Base-by-base conservation (phyloP, 306 rosid genomes). In the Castanea crenata region DNA sequence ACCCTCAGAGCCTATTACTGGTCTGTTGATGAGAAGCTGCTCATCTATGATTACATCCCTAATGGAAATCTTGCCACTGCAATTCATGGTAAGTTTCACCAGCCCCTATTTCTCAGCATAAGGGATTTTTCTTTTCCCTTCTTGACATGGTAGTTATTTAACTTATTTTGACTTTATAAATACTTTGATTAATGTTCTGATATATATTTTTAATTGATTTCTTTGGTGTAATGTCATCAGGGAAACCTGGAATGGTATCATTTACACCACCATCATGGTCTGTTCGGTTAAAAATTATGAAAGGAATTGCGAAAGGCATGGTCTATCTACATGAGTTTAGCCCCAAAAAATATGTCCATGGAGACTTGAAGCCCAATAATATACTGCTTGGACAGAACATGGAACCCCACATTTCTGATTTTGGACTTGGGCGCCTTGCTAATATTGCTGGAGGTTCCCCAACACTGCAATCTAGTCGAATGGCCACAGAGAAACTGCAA, bases 11-110 rank as follows among this genome's bases (percentile, higher is more conserved):
- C 99, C 54, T 95, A 93, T 80, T 95, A 93, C 75, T 95, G 99
- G 99, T 95, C 99, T 83, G 98, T 91, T 55, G 99, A 95, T 86
- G 99, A 95, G 86, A 95, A 95, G 84, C 94, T 95, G 84, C 97
- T 95, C 84, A 89, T 95, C 76, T 95, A 90, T 83, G 98, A 95
- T 75, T 92, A 92, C 69, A 82, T 92, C n/a, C 85, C 99, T 35
- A 90, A 95, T 73, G 99, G 98, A 83, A 93, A 81, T 88, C 98
- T 95, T 79, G 90, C 96, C 21, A 56, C 90, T 34, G 98, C 98
- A 75, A 84, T 95, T 87, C 99, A 95, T 74, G 98, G 99, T 91
- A 72, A 68, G 79, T 80, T 81, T 58, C 21, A 61, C 21, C 69
- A 32, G 38, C 25, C 34, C 52, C 52, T 27, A 38, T 80, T 57